These are phyloP conservation scores for Psilocybe azurescens DNA, from an alignment of 768 basidiomycete species.

Conservation along the genomic window DNA sequence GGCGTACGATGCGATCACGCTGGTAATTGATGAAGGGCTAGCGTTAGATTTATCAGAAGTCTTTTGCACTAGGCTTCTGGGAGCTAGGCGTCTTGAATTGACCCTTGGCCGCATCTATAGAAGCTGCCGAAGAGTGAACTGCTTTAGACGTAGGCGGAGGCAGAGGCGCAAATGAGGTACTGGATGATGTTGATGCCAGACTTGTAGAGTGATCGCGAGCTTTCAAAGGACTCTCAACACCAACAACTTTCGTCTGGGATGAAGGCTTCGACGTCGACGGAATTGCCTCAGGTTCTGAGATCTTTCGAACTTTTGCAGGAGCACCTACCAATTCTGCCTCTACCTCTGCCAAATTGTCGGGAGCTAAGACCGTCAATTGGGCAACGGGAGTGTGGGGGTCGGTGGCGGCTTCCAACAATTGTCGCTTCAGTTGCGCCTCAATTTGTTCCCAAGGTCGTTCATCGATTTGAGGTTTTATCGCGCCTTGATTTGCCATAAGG, in stretches of 20 bases:
- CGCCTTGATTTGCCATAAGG: conserved; percentile 65
- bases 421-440: conserved; percentile 23
- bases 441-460: conserved; percentile 69
- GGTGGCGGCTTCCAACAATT: conserved; percentile 4
- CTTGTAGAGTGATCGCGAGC: neutral
- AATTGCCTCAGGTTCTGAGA: neutral
- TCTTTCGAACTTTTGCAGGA: conserved; percentile 10
- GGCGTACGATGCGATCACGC: neutral
- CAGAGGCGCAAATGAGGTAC: neutral
- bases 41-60: neutral
- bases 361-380: conserved; percentile 8
- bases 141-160: neutral
- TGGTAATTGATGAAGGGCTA: neutral
- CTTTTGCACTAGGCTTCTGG: neutral
- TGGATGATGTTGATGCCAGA: neutral
- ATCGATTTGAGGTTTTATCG: conserved; percentile 35
- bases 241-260: neutral
- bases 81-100: neutral
- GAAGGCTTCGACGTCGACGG: neutral
- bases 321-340: neutral
- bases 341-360: neutral
- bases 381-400: neutral
- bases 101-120: neutral
- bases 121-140: neutral
- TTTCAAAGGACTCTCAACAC: neutral